Conservation (phyloP, 1,139 yeast genomes). For the Lodderomyces jiufengensis region DNA sequence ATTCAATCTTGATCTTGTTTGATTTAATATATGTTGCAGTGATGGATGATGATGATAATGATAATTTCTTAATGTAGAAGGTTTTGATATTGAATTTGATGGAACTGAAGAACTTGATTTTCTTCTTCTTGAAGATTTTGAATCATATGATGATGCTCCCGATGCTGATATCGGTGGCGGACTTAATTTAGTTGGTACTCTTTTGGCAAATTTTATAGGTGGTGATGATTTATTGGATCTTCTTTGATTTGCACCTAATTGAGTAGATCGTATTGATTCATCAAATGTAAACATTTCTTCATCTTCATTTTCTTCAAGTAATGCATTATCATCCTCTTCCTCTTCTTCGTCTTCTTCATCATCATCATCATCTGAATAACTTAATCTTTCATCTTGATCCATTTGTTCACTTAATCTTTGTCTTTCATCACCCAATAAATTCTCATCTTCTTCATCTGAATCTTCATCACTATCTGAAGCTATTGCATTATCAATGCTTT, state of each 20-base stretch:
- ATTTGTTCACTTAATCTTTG: slow-evolving; percentile 15
- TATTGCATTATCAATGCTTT: slow-evolving; percentile 29
- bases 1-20: slow-evolving; percentile 36
- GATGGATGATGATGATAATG: slow-evolving; percentile 6
- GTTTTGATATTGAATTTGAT: slow-evolving; percentile 12
- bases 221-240: slow-evolving; percentile 23
- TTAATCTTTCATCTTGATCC: slow-evolving; percentile 12
- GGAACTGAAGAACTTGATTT: slow-evolving; percentile 12
- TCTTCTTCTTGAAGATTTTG: slow-evolving; percentile 20
- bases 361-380: slow-evolving; percentile 5
- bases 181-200: slow-evolving; percentile 42
- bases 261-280: slow-evolving; percentile 20
- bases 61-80: slow-evolving; percentile 15
- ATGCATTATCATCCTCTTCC: slow-evolving; percentile 11
- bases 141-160: slow-evolving; percentile 11
- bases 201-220: slow-evolving; percentile 42
- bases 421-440: slow-evolving; percentile 1
- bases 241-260: neutral
- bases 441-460: slow-evolving; percentile 23
- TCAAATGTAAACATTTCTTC: slow-evolving; percentile 44
- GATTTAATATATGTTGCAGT: slow-evolving; percentile 12
- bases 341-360: slow-evolving; percentile 3
- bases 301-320: slow-evolving; percentile 20
- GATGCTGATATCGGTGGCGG: slow-evolving; percentile 33
- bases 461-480: slow-evolving; percentile 48